Evolutionary conservation across 768 basidiomycete species (phyloP), one percentile per base, ranked within the genome.

Genomic region (Mycena alexandri): DNA sequence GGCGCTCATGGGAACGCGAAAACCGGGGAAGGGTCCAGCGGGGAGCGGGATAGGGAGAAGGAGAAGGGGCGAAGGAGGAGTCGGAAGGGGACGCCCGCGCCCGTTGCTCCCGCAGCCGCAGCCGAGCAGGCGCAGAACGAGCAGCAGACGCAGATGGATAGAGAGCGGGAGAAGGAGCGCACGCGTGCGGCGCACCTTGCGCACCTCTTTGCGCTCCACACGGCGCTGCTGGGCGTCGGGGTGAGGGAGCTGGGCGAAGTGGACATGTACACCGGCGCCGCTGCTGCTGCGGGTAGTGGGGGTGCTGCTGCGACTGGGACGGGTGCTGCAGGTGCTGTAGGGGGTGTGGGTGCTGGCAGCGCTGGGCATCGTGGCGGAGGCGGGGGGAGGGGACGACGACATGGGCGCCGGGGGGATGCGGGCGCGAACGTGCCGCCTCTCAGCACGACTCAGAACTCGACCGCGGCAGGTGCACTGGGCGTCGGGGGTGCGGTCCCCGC

Each of bases 181-280:
- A 24, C 48, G 61, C 55, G 53, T n/a, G 44, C 50, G 51, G 61
- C 56, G 52, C 62, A 64, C 19, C 62, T 71, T 22, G 66, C 78
- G n/a, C 87, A 90, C 74, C 69, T 89, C 48, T 78, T 92, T 7
- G 77, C 79, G 2, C 76, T 89, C 38, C 78, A 87, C 62, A 81
- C 80, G 2, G 78, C 77, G n/a, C 80, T 92, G 36, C 79, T 90
- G 42, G 75, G 83, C 47, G 78, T 87, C 41, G 87, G 85, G 25
- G 74, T 78, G 11, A 68, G 75, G 13, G 83, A 90, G 73, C 80
- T 90, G 19, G 73, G 76, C 38, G 79, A 79, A 25, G 75, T 78
- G 1, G 68, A 65, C 47, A 12, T 62, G 48, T 66, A 70, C 38
- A 38, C 38, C 38, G 38, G 38, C 52, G 25, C 60, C 41, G 54